phyloP scores from a whole-genome alignment of 257 asterid species.

The Penstemon eatonii region DNA sequence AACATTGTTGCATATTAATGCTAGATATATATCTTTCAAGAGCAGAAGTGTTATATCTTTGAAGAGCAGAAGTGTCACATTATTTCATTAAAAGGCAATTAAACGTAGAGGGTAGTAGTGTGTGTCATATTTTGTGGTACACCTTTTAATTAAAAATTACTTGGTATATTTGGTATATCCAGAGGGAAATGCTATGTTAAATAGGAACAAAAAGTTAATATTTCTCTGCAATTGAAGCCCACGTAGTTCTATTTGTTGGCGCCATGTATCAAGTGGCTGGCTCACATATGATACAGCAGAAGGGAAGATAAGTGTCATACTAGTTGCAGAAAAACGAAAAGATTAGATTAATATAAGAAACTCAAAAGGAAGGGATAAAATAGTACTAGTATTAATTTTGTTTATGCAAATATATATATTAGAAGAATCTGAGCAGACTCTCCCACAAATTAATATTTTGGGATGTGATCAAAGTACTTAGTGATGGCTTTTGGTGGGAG shows the following conservation, averaged over 20 bases:
- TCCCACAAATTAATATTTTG: conserved; percentile 50
- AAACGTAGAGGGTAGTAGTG: too few relatives aligned
- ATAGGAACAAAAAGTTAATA: too few relatives aligned
- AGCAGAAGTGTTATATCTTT: background rate
- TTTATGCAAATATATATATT: conserved; percentile 11
- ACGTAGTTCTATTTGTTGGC: too few relatives aligned
- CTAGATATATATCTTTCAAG: too few relatives aligned
- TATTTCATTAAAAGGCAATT: background rate
- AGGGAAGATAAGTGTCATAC: conserved; percentile 6
- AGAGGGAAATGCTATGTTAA: too few relatives aligned
- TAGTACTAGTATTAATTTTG: background rate
- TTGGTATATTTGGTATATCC: too few relatives aligned
- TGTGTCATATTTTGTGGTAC: too few relatives aligned
- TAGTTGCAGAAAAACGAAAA: conserved; percentile 14
- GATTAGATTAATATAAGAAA: background rate
- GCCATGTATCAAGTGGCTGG: background rate
- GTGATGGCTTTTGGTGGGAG: conserved; percentile 82
- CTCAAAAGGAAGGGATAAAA: background rate
- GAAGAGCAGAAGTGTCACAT: conserved; percentile 2
- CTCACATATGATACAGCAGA: background rate
- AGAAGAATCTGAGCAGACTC: conserved; percentile 48
- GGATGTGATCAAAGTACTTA: conserved; percentile 59
- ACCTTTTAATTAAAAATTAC: background rate
- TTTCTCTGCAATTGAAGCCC: too few relatives aligned
- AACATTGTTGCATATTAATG: too few relatives aligned